phyloP scores from a whole-genome alignment of 2,329 filamentous ascomycete species.

The Chaetomium strumarium region DNA sequence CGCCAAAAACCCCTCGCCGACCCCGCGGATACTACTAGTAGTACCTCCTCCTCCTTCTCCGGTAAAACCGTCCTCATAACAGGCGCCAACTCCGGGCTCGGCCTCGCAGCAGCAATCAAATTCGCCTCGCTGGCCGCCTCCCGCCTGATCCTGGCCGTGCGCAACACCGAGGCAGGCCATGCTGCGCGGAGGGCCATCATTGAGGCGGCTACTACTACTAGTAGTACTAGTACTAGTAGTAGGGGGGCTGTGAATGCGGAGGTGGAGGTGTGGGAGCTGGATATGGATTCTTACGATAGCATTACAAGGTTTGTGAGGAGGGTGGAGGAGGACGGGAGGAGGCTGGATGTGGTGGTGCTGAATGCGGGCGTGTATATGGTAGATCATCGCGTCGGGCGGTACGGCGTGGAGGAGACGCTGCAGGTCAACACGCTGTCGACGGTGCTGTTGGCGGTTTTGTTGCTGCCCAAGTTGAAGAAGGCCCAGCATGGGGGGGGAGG shows the following conservation, averaged over 20 bases:
- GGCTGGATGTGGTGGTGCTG: slow-evolving; percentile 40
- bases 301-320: slow-evolving; percentile 16
- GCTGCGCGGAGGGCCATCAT: slow-evolving; percentile 38
- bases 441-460: slow-evolving; percentile 44
- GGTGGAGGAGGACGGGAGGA: slow-evolving; percentile 31
- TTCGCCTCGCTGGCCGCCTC: slow-evolving; percentile 37
- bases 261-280: background rate
- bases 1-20: background rate
- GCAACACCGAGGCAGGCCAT: slow-evolving; percentile 38
- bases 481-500: background rate
- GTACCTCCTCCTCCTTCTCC: slow-evolving; percentile 32
- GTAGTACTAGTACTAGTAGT: background rate
- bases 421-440: slow-evolving; percentile 56
- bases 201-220: slow-evolving; percentile 17
- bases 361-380: slow-evolving; percentile 40
- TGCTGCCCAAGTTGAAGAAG: slow-evolving; percentile 37
- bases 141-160: slow-evolving; percentile 41
- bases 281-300: background rate
- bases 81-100: slow-evolving; percentile 45
- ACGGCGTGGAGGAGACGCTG: slow-evolving; percentile 45
- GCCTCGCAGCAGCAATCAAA: slow-evolving; percentile 44
- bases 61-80: slow-evolving; percentile 28
- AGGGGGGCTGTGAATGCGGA: background rate
- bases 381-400: slow-evolving; percentile 31
- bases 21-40: background rate